Conservation (phyloP, 2,329 filamentous ascomycete species). For the Neofusicoccum kwambonambiense region DNA sequence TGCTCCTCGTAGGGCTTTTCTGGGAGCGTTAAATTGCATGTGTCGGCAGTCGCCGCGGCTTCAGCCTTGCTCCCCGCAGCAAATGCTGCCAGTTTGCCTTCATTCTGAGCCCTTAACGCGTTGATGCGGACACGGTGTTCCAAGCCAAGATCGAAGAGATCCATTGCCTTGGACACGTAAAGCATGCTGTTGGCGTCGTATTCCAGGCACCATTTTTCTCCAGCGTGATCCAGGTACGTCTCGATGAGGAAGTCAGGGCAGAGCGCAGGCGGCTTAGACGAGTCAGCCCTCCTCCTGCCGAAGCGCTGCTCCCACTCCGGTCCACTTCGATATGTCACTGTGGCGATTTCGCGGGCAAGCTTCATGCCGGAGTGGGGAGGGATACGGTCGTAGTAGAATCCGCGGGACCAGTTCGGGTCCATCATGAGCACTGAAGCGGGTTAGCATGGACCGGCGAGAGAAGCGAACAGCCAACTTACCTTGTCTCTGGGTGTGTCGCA, state of each 20-base stretch:
- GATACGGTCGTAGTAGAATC: slow-evolving; percentile 79
- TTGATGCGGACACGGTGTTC: slow-evolving; percentile 65
- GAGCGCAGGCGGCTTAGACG: slow-evolving; percentile 82
- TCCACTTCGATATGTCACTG: slow-evolving; percentile 92
- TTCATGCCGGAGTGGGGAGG: slow-evolving; percentile 98
- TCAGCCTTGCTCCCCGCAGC: slow-evolving; percentile 29
- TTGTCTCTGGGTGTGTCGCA: slow-evolving; percentile 96
- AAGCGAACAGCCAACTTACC: slow-evolving; percentile 31
- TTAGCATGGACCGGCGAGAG: neutral
- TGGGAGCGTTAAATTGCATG: slow-evolving; percentile 81
- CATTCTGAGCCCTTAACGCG: slow-evolving; percentile 61
- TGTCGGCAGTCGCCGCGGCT: slow-evolving; percentile 36
- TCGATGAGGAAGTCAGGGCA: slow-evolving; percentile 98
- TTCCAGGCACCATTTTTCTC: slow-evolving; percentile 95
- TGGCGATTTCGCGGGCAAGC: slow-evolving; percentile 93
- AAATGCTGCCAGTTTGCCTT: slow-evolving; percentile 55
- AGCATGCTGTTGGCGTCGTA: slow-evolving; percentile 95
- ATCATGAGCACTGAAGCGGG: slow-evolving; percentile 77
- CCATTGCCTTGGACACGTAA: slow-evolving; percentile 98
- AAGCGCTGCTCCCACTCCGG: slow-evolving; percentile 98
- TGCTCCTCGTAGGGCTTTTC: slow-evolving; percentile 85
- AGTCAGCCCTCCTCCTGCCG: slow-evolving; percentile 80
- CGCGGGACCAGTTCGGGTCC: slow-evolving; percentile 94
- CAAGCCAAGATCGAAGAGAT: slow-evolving; percentile 86
- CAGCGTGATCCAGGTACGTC: slow-evolving; percentile 95